Evolutionary conservation across 495 filamentous ascomycete genomes (phyloP), one percentile per base, ranked within the genome.

Genomic region (Zalerion maritima): DNA sequence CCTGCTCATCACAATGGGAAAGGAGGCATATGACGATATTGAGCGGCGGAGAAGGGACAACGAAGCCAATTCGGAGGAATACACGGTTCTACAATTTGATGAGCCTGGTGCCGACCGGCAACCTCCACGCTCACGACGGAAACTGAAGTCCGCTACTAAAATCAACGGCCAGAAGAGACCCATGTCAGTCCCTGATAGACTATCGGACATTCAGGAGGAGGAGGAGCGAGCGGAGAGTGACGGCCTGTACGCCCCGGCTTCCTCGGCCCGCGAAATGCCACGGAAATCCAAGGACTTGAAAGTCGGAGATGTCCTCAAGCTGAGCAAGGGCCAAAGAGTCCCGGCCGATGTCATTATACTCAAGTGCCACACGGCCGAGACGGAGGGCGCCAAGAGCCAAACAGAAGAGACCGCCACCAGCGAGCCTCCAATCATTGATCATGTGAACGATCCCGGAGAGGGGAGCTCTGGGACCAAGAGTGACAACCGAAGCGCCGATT

Each of bases 1-100:
- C 30, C 68, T 99, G 21, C 51, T 72, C 4, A 81, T 99, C 35
- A 94, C 91, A 0, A 54, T 99, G 34, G 87, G 84, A 13, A 99
- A 99, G 49, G 91, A 99, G 51, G 91, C 91, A 2, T 71, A 80
- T 28, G 91, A 99, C 53, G 91, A 99, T 56, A 79, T 99, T 44
- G 75, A 69, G 26, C 61, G 91, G 24, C 63, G 91, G 35, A 64
- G 76, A 21, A 70, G 91, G 36, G 91, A 99, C 57, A 73, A 75
- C 9, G 91, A 96, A 55, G 86, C 87, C 1, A 99, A 99, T 52
- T 75, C 85, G 5, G 91, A 99, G 52, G 71, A 71, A 28, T 96
- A 89, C 43, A 78, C 70, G 2, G 78, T 91, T 10, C 45, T 99
- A 17, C 67, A 61, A 4, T 79, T 94, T 40, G 69, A 57, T 19